phyloP scores from a whole-genome alignment of 108 stramenopile species.

The Cyclostephanos invisitatus region DNA sequence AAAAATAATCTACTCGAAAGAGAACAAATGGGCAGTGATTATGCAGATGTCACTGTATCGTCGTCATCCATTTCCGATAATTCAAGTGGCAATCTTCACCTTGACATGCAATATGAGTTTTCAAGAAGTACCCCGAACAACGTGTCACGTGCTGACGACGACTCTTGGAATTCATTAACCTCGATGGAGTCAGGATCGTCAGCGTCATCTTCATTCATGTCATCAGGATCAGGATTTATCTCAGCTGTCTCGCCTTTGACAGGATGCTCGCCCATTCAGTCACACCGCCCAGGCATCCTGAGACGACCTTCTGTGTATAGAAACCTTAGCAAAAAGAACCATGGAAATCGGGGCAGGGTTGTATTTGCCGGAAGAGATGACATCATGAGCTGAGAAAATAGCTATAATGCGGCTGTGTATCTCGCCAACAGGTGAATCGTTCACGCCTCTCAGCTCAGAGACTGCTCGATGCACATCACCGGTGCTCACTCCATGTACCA shows the following conservation, averaged over 20 bases:
- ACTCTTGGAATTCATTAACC: background rate
- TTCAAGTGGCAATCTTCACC: background rate
- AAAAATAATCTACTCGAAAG: background rate
- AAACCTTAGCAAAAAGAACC: background rate
- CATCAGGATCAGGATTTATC: too few species aligned
- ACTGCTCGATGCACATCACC: background rate
- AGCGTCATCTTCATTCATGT: slow-evolving; percentile 1
- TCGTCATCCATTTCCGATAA: background rate
- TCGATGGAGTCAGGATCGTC: background rate
- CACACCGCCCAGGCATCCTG: background rate
- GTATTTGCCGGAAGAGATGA: slow-evolving; percentile 8
- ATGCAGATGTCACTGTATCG: background rate
- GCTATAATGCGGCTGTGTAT: too few species aligned
- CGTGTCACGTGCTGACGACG: background rate
- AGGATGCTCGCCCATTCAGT: background rate
- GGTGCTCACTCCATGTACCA: too few species aligned
- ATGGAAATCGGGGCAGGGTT: background rate
- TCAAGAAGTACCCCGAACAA: background rate
- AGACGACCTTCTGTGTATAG: background rate
- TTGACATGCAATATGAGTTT: background rate
- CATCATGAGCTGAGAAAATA: background rate
- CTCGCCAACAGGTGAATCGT: background rate
- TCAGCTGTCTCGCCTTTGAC: background rate
- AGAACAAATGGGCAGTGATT: background rate
- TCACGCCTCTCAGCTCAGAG: background rate